phyloP scores from a whole-genome alignment of 169 alveolate species.

The Fabrea salina region DNA sequence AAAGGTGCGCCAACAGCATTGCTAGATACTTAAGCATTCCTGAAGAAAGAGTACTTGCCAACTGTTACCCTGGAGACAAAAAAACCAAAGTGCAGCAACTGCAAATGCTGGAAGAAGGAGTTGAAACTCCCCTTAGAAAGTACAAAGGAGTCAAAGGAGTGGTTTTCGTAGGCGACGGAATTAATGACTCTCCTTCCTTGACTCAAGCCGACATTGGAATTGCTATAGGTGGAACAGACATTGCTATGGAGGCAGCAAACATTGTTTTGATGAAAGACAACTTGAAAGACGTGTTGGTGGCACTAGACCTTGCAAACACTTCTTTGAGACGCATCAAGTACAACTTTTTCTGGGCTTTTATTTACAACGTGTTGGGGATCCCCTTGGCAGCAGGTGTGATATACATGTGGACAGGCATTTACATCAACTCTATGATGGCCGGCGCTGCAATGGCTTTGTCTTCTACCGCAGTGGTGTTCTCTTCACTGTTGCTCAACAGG shows the following conservation, averaged over 20 bases:
- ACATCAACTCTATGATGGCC: conserved; percentile 49
- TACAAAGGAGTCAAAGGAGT: conserved; percentile 46
- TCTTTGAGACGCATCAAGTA: conserved; percentile 55
- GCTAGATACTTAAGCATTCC: conserved; percentile 37
- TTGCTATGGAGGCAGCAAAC: conserved; percentile 64
- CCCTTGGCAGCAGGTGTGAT: conserved; percentile 61
- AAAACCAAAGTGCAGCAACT: conserved; percentile 6
- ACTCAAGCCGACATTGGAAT: conserved; percentile 69
- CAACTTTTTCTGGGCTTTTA: conserved; percentile 65
- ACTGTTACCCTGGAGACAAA: conserved; percentile 30
- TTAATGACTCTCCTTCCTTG: conserved; percentile 70
- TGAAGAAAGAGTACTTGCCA: not conserved
- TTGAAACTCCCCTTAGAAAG: conserved; percentile 29
- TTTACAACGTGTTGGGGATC: conserved; percentile 51
- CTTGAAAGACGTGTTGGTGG: conserved; percentile 47
- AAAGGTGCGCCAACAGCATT: conserved; percentile 28
- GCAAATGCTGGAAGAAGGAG: conserved; percentile 38
- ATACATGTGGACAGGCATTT: conserved; percentile 30
- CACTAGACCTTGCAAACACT: conserved; percentile 42
- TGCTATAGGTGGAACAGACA: conserved; percentile 67
- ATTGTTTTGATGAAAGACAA: conserved; percentile 57
- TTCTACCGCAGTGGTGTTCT: conserved; percentile 49
- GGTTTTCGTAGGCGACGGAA: conserved; percentile 76
- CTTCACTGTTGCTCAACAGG: conserved; percentile 46
- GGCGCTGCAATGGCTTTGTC: conserved; percentile 62